These are phyloP conservation scores for Blastocystis sp. DNA, from an alignment of 352 stramenopile species.

Conservation along the genomic window DNA sequence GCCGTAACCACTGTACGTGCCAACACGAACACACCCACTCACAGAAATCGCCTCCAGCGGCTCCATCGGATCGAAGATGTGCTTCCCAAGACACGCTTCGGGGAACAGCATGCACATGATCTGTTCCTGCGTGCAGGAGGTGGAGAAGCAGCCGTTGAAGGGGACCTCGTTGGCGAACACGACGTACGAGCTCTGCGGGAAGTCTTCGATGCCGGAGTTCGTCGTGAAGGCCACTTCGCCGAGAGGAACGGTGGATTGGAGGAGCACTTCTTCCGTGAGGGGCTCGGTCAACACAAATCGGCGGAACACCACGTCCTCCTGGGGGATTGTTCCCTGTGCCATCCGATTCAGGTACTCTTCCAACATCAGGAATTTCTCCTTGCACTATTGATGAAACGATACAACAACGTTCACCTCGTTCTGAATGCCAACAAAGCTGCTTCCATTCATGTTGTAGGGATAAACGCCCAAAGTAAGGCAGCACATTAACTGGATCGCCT, in stretches of 20 bases:
- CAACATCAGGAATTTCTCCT: constrained; percentile 36
- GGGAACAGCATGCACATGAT: constrained; percentile 27
- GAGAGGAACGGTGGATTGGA: constrained; percentile 23
- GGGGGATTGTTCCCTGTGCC: background rate
- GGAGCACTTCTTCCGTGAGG: background rate
- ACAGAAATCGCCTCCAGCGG: constrained; percentile 14
- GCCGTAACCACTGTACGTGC: constrained; percentile 23
- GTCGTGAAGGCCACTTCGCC: background rate
- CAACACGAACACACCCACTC: background rate
- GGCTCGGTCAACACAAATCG: background rate
- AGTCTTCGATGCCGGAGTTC: background rate
- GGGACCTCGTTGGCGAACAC: constrained; percentile 33
- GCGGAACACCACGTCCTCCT: background rate
- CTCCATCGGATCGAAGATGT: background rate
- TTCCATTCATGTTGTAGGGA: background rate
- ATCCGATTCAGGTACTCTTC: constrained; percentile 52
- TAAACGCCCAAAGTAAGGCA: constrained; percentile 10
- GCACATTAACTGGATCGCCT: constrained; percentile 38
- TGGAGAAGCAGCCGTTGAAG: background rate
- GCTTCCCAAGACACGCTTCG: background rate
- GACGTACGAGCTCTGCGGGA: background rate
- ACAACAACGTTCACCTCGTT: background rate
- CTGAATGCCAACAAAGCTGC: constrained; percentile 21
- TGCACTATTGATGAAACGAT: background rate
- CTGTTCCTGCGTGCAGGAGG: constrained; percentile 8